These are phyloP conservation scores for Magnolia officinalis DNA, from an alignment of 164 flowering plant genomes.

Conservation along the genomic window DNA sequence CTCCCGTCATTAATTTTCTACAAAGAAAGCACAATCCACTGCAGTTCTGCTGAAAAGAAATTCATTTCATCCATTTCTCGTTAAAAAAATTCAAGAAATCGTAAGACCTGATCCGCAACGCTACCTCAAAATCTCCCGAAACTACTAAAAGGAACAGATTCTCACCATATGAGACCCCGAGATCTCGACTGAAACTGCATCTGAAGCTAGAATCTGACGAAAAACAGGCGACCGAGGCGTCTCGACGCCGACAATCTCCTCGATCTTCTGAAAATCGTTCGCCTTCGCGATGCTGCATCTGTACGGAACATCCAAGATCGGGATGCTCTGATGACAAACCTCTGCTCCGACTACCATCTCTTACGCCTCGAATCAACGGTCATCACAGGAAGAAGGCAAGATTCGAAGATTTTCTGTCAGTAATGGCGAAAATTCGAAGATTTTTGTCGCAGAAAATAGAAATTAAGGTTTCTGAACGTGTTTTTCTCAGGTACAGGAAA, in stretches of 20 bases:
- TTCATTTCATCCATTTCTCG: neutral
- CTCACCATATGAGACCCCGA: neutral
- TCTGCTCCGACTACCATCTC: constrained; percentile 12
- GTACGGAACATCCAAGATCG: constrained; percentile 10
- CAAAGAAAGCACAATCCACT: neutral
- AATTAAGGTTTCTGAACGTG: neutral
- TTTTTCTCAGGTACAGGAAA: neutral
- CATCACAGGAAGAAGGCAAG: constrained; percentile 1
- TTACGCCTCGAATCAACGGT: constrained; percentile 23
- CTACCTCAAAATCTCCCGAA: neutral
- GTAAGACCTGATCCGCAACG: no score
- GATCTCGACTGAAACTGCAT: neutral
- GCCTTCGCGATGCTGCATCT: neutral
- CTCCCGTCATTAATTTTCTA: neutral
- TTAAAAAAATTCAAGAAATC: no score
- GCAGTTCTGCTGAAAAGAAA: neutral
- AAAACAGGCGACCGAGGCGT: constrained; percentile 1
- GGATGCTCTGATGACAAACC: constrained; percentile 7
- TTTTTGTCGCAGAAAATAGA: neutral
- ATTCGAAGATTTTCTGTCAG: neutral
- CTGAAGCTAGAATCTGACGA: constrained; percentile 2
- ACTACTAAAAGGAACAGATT: neutral
- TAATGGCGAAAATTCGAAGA: neutral
- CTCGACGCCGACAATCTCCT: neutral
- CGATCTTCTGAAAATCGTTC: constrained; percentile 4